Percentiles rank a stretch among this genome's conserved stretches.
These are phyloP conservation scores for Stylonectria norvegica DNA, from an alignment of 2,329 filamentous ascomycete species.

Conservation along the genomic window DNA sequence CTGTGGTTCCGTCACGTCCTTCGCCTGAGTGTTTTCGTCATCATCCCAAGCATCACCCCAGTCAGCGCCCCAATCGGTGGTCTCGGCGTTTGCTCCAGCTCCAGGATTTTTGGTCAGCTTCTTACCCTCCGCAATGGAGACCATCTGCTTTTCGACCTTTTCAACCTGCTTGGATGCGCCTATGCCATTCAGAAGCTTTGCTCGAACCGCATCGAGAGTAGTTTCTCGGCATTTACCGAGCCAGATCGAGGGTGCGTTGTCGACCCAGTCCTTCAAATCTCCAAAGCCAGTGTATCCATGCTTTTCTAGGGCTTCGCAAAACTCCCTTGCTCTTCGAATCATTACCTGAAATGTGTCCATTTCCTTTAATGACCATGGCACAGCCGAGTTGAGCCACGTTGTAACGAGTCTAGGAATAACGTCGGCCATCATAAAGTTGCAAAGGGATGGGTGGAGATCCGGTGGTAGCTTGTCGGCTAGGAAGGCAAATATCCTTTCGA, in stretches of 20 bases:
- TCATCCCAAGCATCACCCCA: conserved; percentile 83
- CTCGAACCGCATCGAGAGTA: conserved; percentile 71
- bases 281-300: conserved; percentile 60
- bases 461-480: conserved; percentile 50
- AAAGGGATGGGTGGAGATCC: conserved; percentile 58
- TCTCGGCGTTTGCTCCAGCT: conserved; percentile 41
- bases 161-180: conserved; percentile 70
- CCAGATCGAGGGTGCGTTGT: conserved; percentile 79
- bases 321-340: conserved; percentile 60
- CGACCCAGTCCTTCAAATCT: conserved; percentile 74
- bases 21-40: conserved; percentile 45
- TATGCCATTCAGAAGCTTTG: conserved; percentile 63
- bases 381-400: conserved; percentile 70
- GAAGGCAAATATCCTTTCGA: conserved; percentile 51
- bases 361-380: conserved; percentile 70
- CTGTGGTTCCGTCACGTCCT: conserved; percentile 18
- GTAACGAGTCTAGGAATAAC: conserved; percentile 66
- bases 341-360: conserved; percentile 69
- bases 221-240: conserved; percentile 77
- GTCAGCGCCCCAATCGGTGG: conserved; percentile 67
- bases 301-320: conserved; percentile 61
- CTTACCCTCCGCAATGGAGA: conserved; percentile 65
- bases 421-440: conserved; percentile 65
- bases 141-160: conserved; percentile 76
- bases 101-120: conserved; percentile 55